Evolutionary conservation across 495 filamentous ascomycete genomes (phyloP), one percentile per base, ranked within the genome.

Genomic region (Penicillium pulvis): DNA sequence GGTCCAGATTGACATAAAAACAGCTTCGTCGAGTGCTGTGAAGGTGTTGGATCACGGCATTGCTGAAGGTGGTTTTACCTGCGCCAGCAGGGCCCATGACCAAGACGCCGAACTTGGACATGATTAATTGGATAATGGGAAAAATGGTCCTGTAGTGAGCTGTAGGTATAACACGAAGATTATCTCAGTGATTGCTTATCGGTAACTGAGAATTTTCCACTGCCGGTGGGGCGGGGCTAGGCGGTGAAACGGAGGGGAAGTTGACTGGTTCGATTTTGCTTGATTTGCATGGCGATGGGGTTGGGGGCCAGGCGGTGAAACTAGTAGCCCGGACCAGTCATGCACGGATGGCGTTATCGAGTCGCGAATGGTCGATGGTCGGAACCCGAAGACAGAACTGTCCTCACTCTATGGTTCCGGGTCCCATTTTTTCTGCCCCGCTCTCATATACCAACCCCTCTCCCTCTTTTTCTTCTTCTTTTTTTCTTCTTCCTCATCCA

Each of bases 1-100:
- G 94, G 74, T 98, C 94, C 60, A 98, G 90, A 77, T 98, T 98
- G 60, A 98, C 87, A 78, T 98, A 98, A 82, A 92, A 95, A 72
- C 87, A 90, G 55, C 92, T 95, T 1, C 94, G 90, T 46, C 89
- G 90, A 66, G 91, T 92, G 59, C 89, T 87, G 63, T 90, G 88
- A 20, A 97, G 87, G 67, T 98, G 91, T 20, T 93, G 89, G 75
- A 98, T 96, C 59, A 97, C 79, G 46, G 92, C 87, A 52, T 90
- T 87, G 82, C 92, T 97, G 74, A 98, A 98, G 43, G 93, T 98
- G 35, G 93, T 92, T 85, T 95, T 95, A 67, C 91, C 91, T 30
- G 89, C 90, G 43, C 91, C 91, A 7, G 90, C 91, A 55, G 91
- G 92, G 73, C 93, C 93, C 87, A 97, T 94, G 14, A 97, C 90